Evolutionary conservation across 176 grass and related monocot species (phyloP).

Genomic region (Carex littledalei): DNA sequence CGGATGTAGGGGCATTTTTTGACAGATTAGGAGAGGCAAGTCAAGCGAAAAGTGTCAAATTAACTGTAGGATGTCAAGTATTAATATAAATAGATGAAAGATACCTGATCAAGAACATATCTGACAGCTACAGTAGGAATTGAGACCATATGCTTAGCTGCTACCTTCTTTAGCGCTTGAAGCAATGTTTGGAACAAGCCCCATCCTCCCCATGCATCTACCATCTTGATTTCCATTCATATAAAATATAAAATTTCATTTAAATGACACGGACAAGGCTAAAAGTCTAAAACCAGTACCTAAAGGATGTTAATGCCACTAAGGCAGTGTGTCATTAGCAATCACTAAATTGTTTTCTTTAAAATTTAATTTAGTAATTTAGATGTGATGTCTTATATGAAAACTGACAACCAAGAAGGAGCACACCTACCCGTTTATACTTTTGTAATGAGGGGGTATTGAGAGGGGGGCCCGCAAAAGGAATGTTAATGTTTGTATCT

Average conservation of each 20-base stretch:
- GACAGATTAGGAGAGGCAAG: background rate
- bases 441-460: slow-evolving; percentile 90
- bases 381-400: background rate
- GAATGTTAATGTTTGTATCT: slow-evolving; percentile 73
- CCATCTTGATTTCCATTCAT: slow-evolving; percentile 49
- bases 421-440: slow-evolving; percentile 63
- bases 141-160: slow-evolving; percentile 74
- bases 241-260: slow-evolving; percentile 5
- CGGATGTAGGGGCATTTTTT: background rate
- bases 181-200: slow-evolving; percentile 87
- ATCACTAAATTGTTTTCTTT: background rate
- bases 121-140: slow-evolving; percentile 73
- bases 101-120: slow-evolving; percentile 92
- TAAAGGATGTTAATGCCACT: slow-evolving; percentile 7
- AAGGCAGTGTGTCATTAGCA: background rate
- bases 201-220: slow-evolving; percentile 90
- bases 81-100: background rate
- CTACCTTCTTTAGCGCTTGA: slow-evolving; percentile 73
- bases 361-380: background rate
- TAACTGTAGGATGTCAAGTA: background rate
- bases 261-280: background rate
- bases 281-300: background rate
- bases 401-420: background rate
- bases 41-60: background rate
- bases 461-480: slow-evolving; percentile 75